phyloP scores from a whole-genome alignment of 2,329 filamentous ascomycete genomes.

The Colletotrichum salicis region DNA sequence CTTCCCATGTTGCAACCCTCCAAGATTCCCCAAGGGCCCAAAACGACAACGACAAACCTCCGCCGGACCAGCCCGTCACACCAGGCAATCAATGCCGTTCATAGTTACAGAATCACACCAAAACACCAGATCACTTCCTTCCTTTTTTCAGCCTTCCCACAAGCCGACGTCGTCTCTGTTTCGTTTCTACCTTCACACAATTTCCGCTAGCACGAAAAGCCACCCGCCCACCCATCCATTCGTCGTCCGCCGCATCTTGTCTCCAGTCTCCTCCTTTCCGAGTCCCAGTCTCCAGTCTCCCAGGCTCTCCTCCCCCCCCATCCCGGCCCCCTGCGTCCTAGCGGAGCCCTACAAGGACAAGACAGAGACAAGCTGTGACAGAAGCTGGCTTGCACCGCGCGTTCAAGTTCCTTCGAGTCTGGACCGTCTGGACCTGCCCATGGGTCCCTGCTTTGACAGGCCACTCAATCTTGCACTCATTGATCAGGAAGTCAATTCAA shows the following conservation, averaged over 20 bases:
- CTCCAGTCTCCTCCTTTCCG: constrained; percentile 10
- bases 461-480: constrained; percentile 14
- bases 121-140: neutral
- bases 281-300: neutral
- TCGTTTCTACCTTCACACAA: constrained; percentile 25
- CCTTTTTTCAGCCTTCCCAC: constrained; percentile 4
- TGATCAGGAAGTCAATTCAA: constrained; percentile 1
- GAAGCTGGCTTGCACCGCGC: constrained; percentile 27
- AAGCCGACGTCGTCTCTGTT: constrained; percentile 28
- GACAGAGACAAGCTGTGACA: constrained; percentile 30
- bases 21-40: neutral
- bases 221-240: neutral
- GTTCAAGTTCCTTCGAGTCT: constrained; percentile 26
- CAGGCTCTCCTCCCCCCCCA: neutral
- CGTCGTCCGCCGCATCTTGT: neutral
- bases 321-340: constrained; percentile 25
- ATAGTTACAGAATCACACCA: constrained; percentile 4
- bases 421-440: constrained; percentile 17
- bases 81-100: constrained; percentile 20
- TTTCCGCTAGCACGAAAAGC: constrained; percentile 11
- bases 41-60: neutral
- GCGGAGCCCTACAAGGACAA: constrained; percentile 31
- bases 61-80: constrained; percentile 23
- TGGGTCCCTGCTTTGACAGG: constrained; percentile 24
- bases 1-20: constrained; percentile 2